These are phyloP conservation scores for Termitomyces sp. DNA, from an alignment of 768 basidiomycete species.

Conservation along the genomic window DNA sequence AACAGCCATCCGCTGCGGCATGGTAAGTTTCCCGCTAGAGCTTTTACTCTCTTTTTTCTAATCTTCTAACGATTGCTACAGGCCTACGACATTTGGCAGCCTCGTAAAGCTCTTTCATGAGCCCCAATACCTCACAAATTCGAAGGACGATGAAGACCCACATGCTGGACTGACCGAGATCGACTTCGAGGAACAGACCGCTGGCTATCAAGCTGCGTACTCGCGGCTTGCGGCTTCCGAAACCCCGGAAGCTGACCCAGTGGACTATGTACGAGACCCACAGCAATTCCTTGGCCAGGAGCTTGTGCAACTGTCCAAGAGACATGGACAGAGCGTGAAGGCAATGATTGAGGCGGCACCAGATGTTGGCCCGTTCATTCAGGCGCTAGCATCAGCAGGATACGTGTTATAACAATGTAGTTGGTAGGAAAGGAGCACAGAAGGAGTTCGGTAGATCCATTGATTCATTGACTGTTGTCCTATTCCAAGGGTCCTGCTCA, in stretches of 20 bases:
- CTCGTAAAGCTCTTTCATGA: conserved; percentile 75
- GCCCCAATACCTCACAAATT: conserved; percentile 58
- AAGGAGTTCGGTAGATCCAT: neutral
- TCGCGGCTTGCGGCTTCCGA: conserved; percentile 86
- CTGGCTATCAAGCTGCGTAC: conserved; percentile 93
- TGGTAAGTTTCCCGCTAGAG: conserved; percentile 44
- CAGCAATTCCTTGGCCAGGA: conserved; percentile 46
- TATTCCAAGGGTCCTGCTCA: neutral
- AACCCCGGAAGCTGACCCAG: conserved; percentile 48
- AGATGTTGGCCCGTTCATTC: conserved; percentile 24
- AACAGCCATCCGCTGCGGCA: conserved; percentile 49
- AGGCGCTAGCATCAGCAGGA: conserved; percentile 18
- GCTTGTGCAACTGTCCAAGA: conserved; percentile 29
- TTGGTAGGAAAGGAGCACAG: neutral
- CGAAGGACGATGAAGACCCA: conserved; percentile 37
- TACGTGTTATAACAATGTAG: conserved; percentile 13
- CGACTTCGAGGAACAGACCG: conserved; percentile 85
- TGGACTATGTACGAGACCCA: conserved; percentile 54
- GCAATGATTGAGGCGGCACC: conserved; percentile 27
- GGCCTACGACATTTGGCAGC: conserved; percentile 65
- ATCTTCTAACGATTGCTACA: conserved; percentile 20
- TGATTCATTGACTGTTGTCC: neutral
- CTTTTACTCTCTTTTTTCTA: neutral
- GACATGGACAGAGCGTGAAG: conserved; percentile 30
- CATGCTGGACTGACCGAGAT: conserved; percentile 63